Base-by-base conservation (phyloP, 2,329 filamentous ascomycete genomes). In the Albophoma yamanashiensis region DNA sequence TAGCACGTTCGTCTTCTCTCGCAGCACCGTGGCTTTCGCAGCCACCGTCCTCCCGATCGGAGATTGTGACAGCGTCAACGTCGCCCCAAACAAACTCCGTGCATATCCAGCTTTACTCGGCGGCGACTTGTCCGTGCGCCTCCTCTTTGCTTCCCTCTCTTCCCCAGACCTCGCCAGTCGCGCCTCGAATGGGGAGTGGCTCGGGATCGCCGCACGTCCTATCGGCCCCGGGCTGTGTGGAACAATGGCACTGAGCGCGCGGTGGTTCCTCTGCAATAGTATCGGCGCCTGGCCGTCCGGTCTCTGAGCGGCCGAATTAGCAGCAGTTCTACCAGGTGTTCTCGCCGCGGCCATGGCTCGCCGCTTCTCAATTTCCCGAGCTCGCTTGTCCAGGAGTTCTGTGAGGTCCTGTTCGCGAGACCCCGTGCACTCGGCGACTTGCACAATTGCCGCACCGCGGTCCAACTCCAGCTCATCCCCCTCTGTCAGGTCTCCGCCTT, bases 381-480 rank as follows among this genome's bases (percentile, higher is more conserved):
- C 76, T 60, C 84, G 83, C 72, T 88, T 92, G 63, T 89, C 87
- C 55, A 94, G 75, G 36, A 97, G 73, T 36, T 87, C 86, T 0
- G 88, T 85, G 34, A 97, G 71, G 67, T 97, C 91, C 57, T 93
- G 92, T 65, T 93, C 82, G 2, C 82, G 85, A 40, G 79, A 82
- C 9, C 87, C 89, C n/a, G 89, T 78, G 45, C 81, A 83, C 60
- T 96, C 91, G 31, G 83, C 83, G 2, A 96, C 90, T 72, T 96
- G 86, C 14, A 97, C 88, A 61, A 95, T 80, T 36, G 89, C 82
- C 1, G 85, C 85, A 56, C 87, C 88, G 57, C 86, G 83, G 66
- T 96, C 91, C 58, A 97, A 77, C 60, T 85, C 81, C 58, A 97
- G 71, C 72, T 96, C 91, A 62, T 96, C 90, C 7, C 92, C 92